A percentile compares a stretch with the other conserved stretches of the same genome.
Evolutionary conservation across 2,329 filamentous ascomycete genomes (phyloP).

Genomic region (Cercospora janseana): DNA sequence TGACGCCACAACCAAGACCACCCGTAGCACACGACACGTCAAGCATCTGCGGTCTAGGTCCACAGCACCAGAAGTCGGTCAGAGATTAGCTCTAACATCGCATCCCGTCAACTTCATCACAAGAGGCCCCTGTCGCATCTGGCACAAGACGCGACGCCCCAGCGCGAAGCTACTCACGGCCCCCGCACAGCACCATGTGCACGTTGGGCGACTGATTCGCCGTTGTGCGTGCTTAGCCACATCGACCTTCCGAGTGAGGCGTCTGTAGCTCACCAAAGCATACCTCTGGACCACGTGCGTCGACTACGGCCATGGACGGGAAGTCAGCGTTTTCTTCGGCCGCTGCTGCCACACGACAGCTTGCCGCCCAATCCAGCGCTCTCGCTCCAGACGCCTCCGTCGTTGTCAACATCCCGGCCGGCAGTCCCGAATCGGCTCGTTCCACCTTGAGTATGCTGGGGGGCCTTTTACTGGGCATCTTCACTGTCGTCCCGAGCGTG

Average conservation of each 20-base stretch:
- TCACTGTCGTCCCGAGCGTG: conserved; percentile 53
- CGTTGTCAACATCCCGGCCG: conserved; percentile 18
- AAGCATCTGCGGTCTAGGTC: too few relatives aligned
- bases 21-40: not conserved
- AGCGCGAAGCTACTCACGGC: not conserved
- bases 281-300: conserved; percentile 10
- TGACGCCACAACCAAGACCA: not conserved
- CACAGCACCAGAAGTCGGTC: too few relatives aligned
- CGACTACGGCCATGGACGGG: conserved; percentile 9
- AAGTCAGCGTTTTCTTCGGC: conserved; percentile 1
- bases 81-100: too few relatives aligned
- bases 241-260: conserved; percentile 8
- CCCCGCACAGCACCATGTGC: not conserved
- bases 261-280: conserved; percentile 10
- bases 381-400: conserved; percentile 12
- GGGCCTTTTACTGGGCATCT: conserved; percentile 36
- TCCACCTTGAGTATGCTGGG: conserved; percentile 35
- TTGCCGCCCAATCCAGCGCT: conserved; percentile 7
- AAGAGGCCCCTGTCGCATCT: not conserved
- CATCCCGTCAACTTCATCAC: too few relatives aligned
- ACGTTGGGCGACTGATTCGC: conserved; percentile 7
- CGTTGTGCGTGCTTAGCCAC: conserved; percentile 6
- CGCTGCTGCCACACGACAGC: conserved; percentile 14
- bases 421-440: conserved; percentile 21
- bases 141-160: not conserved